Evolutionary conservation across 345 rosid species (phyloP).

Genomic region (Ricinus communis): DNA sequence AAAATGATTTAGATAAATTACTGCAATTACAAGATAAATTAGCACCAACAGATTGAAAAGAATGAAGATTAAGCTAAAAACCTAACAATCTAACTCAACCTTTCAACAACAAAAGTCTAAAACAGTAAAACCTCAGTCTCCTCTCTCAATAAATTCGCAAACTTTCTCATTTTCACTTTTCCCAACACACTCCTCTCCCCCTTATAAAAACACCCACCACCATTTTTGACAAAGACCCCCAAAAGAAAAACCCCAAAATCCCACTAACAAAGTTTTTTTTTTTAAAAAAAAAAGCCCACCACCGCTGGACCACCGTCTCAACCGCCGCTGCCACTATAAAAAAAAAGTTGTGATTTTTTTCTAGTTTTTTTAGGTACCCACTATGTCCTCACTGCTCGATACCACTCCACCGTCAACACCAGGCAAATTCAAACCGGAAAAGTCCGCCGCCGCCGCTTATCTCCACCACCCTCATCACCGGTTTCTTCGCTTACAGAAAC

Average conservation of each 20-base stretch:
- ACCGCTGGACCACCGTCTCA: background rate
- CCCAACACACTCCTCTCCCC: background rate
- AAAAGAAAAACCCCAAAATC: background rate
- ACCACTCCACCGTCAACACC: constrained; percentile 58
- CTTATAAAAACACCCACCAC: background rate
- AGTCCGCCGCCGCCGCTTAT: constrained; percentile 28
- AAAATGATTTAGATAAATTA: no score
- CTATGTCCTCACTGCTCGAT: constrained; percentile 63
- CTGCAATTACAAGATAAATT: no score
- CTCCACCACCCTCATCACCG: constrained; percentile 28
- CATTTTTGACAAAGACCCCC: background rate
- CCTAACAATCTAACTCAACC: no score
- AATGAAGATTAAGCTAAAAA: no score
- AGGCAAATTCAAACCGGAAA: constrained; percentile 63
- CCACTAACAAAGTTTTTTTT: no score
- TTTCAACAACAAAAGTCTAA: no score
- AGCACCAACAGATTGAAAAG: no score
- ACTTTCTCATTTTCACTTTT: background rate
- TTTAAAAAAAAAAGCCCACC: background rate
- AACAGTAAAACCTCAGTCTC: background rate
- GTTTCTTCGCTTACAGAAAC: constrained; percentile 47
- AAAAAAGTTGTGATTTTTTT: background rate
- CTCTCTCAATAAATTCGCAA: background rate
- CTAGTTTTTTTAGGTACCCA: constrained; percentile 10
- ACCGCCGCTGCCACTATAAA: background rate